Evolutionary conservation across 495 filamentous ascomycete genomes (phyloP).

Genomic region (Hypoxylon cercidicola): DNA sequence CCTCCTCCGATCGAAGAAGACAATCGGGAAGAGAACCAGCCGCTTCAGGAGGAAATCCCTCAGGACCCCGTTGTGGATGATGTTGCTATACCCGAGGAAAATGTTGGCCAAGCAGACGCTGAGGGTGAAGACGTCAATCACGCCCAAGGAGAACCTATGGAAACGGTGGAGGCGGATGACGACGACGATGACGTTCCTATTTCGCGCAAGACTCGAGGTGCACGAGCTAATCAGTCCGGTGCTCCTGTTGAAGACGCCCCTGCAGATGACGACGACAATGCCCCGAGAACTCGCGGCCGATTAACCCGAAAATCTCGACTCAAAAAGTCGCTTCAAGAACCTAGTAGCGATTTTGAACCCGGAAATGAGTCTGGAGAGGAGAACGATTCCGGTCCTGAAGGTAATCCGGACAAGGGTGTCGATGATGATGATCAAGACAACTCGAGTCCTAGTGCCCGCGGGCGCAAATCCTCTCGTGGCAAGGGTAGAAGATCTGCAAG

Average conservation of each 20-base stretch:
- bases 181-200: conserved; percentile 73
- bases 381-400: conserved; percentile 56
- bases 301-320: conserved; percentile 61
- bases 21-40: conserved; percentile 56
- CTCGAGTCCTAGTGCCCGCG: conserved; percentile 53
- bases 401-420: conserved; percentile 36
- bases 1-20: conserved; percentile 69
- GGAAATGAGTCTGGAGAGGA: conserved; percentile 69
- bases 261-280: conserved; percentile 46
- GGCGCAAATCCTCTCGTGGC: conserved; percentile 49
- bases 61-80: conserved; percentile 48
- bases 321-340: conserved; percentile 68
- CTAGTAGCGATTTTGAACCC: conserved; percentile 90
- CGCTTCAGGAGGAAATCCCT: conserved; percentile 45
- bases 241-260: conserved; percentile 49
- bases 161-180: conserved; percentile 57
- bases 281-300: conserved; percentile 51
- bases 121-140: conserved; percentile 55
- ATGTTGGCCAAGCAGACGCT: conserved; percentile 40
- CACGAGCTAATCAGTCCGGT: conserved; percentile 46
- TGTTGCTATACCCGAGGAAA: conserved; percentile 50
- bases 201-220: conserved; percentile 61
- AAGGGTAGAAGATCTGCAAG: conserved; percentile 49
- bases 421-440: conserved; percentile 57
- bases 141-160: conserved; percentile 41